A percentile compares a stretch with the other conserved stretches of the same genome.
These are phyloP conservation scores for Pichia sp. DNA, from an alignment of 1,139 yeast genomes.

Conservation along the genomic window DNA sequence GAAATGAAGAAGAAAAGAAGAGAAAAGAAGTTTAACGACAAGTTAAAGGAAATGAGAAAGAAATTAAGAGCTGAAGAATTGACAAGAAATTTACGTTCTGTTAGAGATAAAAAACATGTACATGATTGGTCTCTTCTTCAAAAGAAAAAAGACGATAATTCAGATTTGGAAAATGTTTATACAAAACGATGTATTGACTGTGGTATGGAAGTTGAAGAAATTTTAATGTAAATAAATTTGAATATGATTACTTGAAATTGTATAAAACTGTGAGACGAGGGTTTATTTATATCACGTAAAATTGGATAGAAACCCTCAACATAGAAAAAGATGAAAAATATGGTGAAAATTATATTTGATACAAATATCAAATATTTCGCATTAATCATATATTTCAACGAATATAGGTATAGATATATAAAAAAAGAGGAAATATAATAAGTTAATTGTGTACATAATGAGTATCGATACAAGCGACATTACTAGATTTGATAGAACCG, in stretches of 20 bases:
- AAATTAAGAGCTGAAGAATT: slow-evolving; percentile 90
- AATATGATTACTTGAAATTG: neutral
- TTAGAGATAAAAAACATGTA: slow-evolving; percentile 43
- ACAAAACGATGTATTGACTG: slow-evolving; percentile 70
- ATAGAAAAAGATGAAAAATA: no score
- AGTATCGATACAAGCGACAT: no score
- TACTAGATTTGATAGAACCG: no score
- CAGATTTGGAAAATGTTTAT: slow-evolving; percentile 36
- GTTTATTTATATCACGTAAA: neutral
- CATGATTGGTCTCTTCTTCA: slow-evolving; percentile 76
- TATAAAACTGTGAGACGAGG: neutral
- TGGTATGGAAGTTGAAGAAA: slow-evolving; percentile 80
- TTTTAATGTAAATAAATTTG: slow-evolving; percentile 27
- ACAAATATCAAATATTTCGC: no score
- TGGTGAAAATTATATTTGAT: no score
- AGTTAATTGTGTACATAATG: no score
- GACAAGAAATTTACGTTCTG: slow-evolving; percentile 58
- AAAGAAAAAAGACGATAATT: slow-evolving; percentile 27
- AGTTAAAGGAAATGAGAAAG: slow-evolving; percentile 79
- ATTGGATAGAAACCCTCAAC: no score
- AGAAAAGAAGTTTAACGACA: slow-evolving; percentile 71
- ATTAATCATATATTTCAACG: no score
- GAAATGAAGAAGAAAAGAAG: slow-evolving; percentile 62
- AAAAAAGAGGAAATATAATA: no score
- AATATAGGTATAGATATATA: no score